phyloP scores from a whole-genome alignment of 768 basidiomycete species.

The Russula ochroleuca region DNA sequence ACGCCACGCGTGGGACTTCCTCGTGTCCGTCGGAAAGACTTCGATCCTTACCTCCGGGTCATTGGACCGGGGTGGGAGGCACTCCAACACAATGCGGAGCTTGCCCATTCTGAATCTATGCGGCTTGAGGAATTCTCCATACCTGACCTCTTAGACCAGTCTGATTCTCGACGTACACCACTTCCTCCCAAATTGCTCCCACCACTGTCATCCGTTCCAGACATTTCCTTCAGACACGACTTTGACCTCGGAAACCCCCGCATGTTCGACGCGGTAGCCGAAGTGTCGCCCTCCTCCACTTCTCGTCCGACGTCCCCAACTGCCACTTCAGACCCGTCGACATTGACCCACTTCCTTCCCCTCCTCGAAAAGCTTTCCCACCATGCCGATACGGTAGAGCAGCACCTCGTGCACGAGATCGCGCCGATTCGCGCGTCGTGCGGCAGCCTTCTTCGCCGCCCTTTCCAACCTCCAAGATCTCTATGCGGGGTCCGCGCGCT shows the following conservation, averaged over 20 bases:
- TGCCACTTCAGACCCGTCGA: conserved; percentile 48
- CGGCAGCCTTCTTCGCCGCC: conserved; percentile 93
- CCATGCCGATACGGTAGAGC: conserved; percentile 89
- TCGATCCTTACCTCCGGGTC: conserved; percentile 73
- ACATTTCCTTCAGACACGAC: conserved; percentile 68
- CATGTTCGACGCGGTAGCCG: conserved; percentile 75
- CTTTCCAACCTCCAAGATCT: conserved; percentile 91
- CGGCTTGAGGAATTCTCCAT: conserved; percentile 29
- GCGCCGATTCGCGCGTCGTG: conserved; percentile 81
- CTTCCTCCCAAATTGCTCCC: conserved; percentile 48
- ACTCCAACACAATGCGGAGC: conserved; percentile 48
- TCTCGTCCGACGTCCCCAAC: conserved; percentile 29
- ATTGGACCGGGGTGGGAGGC: conserved; percentile 74
- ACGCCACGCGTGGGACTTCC: conserved; percentile 71
- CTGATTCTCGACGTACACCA: conserved; percentile 32
- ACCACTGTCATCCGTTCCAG: conserved; percentile 69
- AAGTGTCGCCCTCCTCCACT: conserved; percentile 30
- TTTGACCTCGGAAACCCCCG: conserved; percentile 82
- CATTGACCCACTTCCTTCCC: conserved; percentile 63
- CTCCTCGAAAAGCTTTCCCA: conserved; percentile 87
- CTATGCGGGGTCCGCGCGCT: conserved; percentile 81
- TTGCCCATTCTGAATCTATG: conserved; percentile 35
- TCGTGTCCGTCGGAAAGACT: conserved; percentile 76
- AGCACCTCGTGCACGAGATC: conserved; percentile 92
- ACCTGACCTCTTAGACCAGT: conserved; percentile 17